Evolutionary conservation across 2,329 filamentous ascomycete genomes (phyloP).

Genomic region (Fusarium agapanthi): DNA sequence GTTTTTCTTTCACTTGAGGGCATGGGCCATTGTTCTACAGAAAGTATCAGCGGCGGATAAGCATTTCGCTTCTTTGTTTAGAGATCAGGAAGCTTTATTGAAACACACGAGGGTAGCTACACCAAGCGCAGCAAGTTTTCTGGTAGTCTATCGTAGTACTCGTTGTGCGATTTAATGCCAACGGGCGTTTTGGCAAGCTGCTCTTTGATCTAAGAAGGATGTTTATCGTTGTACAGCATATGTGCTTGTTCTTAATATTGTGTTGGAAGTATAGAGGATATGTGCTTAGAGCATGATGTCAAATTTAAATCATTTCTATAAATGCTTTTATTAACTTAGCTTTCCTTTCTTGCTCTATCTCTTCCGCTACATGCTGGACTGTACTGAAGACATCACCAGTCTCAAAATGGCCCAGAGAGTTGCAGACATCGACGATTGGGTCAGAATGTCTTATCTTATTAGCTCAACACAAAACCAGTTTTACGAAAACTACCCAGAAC

Average conservation of each 20-base stretch:
- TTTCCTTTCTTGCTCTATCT: background rate
- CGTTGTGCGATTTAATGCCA: background rate
- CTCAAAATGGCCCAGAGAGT: constrained; percentile 19
- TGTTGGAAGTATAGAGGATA: background rate
- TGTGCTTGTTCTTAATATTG: constrained; percentile 6
- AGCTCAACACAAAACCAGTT: background rate
- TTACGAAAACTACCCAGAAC: background rate
- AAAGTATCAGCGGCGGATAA: background rate
- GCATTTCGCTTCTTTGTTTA: background rate
- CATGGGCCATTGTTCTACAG: constrained; percentile 15
- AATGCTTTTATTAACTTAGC: too few relatives aligned
- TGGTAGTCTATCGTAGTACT: background rate
- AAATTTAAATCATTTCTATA: background rate
- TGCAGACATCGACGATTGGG: constrained; percentile 15
- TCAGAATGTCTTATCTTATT: background rate
- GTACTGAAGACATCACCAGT: background rate
- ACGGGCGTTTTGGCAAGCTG: background rate
- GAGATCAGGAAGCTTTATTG: background rate
- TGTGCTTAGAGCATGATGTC: background rate
- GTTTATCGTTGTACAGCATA: constrained; percentile 7
- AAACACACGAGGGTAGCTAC: background rate
- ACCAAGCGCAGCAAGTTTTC: background rate
- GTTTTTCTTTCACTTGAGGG: constrained; percentile 6
- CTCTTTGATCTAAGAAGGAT: constrained; percentile 3
- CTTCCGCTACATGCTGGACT: background rate